Evolutionary conservation across 306 rosid species (phyloP).

Genomic region (Vigna hirtella): DNA sequence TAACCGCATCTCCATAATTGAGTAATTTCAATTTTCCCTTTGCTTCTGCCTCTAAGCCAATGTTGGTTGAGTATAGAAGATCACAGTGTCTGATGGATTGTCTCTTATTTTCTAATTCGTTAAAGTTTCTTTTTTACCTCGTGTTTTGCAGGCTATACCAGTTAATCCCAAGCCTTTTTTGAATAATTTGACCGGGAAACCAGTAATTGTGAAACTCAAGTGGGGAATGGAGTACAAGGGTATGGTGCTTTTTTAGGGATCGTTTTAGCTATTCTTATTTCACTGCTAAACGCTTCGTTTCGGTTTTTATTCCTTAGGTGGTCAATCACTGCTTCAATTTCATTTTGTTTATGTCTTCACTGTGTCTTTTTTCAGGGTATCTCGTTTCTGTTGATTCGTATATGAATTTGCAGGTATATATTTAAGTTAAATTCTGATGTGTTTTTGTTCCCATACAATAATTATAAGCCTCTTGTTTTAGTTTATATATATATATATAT

Average conservation of each 20-base stretch:
- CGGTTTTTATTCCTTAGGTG: not conserved
- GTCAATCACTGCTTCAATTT: not conserved
- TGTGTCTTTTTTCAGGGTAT: constrained; percentile 41
- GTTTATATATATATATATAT: not conserved
- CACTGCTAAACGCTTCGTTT: not conserved
- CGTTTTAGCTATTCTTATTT: constrained; percentile 2
- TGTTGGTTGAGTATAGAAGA: too few relatives aligned
- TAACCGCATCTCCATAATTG: not conserved
- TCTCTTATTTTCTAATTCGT: constrained; percentile 17
- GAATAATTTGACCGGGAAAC: constrained; percentile 68
- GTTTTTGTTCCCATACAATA: too few relatives aligned
- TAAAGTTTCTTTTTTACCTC: not conserved
- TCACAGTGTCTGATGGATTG: not conserved
- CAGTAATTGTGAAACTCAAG: constrained; percentile 59
- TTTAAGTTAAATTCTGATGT: not conserved
- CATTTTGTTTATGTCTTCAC: constrained; percentile 10
- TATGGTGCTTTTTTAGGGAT: constrained; percentile 3
- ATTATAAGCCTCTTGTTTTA: constrained; percentile 3
- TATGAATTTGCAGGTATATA: constrained; percentile 61
- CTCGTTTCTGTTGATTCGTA: constrained; percentile 67
- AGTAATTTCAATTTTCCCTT: not conserved
- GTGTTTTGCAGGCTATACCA: constrained; percentile 57
- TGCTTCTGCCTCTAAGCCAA: too few relatives aligned
- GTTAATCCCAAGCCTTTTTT: constrained; percentile 65
- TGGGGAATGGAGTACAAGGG: constrained; percentile 73